Base-by-base conservation (phyloP, 768 basidiomycete genomes). In the Sistotremastrum niveocremeum region DNA sequence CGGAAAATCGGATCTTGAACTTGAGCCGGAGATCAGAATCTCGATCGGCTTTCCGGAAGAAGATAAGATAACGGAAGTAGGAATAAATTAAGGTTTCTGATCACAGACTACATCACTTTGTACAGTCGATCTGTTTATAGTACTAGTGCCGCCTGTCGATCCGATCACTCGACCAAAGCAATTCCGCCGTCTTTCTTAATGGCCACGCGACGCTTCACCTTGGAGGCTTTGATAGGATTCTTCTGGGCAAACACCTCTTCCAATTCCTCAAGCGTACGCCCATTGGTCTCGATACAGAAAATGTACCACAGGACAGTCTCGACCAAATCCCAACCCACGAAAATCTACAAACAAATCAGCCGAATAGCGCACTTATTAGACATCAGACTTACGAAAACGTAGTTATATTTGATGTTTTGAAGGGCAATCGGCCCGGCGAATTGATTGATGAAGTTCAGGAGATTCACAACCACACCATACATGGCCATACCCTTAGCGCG, bases 401-500 rank as follows among this genome's bases (percentile, higher is more conserved):
- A 62, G 46, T 59, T 64, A 60, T 65, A 62, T 37, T 57, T 50
- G 46, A 70, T 69, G 45, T 63, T 63, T 12, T 56, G 42, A 8
- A 71, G 58, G 1, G 65, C 68, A 52, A 70, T 64, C 2, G 69
- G 69, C 4, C 65, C 65, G 4, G 74, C 74, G 45, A 73, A 78
- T 7, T 67, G 67, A 53, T 75, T 77, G 55, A 71, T 65, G 47
- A 73, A 66, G 8, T 65, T 65, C 48, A 60, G 48, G 20, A 51
- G 47, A 40, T 49, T 49, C 46, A 54, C 51, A 34, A 59, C 56
- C 42, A 58, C 49, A 29, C 56, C 71, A 48, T 62, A 76, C 61
- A 73, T 55, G 4, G 74, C 74, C 66, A 80, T 74, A 47, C 77
- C 77, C 56, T 79, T 79, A 4, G 76, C 76, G 39, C 76, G 69